Evolutionary conservation across 2,329 filamentous ascomycete genomes (phyloP).

Genomic region (Zalaria obscura): DNA sequence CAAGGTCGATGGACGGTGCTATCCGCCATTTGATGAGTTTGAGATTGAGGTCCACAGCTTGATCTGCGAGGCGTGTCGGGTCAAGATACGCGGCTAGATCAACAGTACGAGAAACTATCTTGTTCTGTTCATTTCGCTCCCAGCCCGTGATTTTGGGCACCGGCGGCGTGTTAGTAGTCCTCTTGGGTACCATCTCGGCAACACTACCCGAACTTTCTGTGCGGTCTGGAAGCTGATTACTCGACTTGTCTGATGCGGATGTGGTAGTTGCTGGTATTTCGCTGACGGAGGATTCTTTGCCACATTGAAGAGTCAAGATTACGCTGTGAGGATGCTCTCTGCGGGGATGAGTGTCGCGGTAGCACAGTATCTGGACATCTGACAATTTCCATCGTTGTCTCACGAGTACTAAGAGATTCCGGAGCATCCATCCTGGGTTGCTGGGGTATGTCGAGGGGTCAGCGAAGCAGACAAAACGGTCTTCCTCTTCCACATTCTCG

Average conservation of each 20-base stretch:
- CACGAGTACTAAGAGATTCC: slow-evolving; percentile 77
- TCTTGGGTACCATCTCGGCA: slow-evolving; percentile 2
- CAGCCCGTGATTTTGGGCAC: slow-evolving; percentile 81
- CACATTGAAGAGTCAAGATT: slow-evolving; percentile 49
- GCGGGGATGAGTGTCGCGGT: slow-evolving; percentile 65
- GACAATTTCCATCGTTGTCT: slow-evolving; percentile 66
- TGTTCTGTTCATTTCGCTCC: slow-evolving; percentile 72
- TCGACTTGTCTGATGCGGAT: slow-evolving; percentile 5
- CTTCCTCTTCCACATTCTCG: slow-evolving; percentile 50
- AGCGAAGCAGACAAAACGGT: slow-evolving; percentile 74
- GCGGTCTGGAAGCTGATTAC: neutral
- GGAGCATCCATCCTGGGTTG: slow-evolving; percentile 82
- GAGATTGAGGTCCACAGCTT: slow-evolving; percentile 88
- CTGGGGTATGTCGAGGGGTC: slow-evolving; percentile 84
- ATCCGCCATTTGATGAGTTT: slow-evolving; percentile 99
- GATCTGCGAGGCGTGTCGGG: slow-evolving; percentile 71
- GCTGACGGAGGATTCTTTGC: slow-evolving; percentile 11
- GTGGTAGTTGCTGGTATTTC: slow-evolving; percentile 12
- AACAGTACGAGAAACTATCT: slow-evolving; percentile 62
- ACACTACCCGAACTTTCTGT: neutral
- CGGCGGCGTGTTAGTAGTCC: slow-evolving; percentile 10
- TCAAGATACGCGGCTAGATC: slow-evolving; percentile 92
- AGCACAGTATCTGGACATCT: slow-evolving; percentile 75
- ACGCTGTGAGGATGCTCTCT: slow-evolving; percentile 72
- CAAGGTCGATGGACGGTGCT: slow-evolving; percentile 73